phyloP scores from a whole-genome alignment of 495 filamentous ascomycete genomes.

The Neurospora cerealis region DNA sequence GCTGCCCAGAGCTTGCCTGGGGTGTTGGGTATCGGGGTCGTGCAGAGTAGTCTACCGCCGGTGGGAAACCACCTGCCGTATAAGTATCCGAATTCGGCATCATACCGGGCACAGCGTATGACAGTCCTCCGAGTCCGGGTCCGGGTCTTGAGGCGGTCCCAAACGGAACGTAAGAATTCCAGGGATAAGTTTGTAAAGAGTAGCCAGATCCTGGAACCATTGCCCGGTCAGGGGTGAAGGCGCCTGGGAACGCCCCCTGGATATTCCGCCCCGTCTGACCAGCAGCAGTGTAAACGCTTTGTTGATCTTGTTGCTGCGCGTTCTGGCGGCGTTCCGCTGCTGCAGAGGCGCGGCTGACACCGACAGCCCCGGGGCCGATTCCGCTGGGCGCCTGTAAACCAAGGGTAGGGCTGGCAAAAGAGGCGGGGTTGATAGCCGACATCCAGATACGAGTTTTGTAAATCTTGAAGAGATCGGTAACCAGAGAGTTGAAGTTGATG shows the following conservation, averaged over 20 bases:
- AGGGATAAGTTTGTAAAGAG: conserved; percentile 25
- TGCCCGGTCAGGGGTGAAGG: conserved; percentile 28
- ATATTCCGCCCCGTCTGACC: conserved; percentile 28
- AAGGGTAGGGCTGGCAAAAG: conserved; percentile 76
- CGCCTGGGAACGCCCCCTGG: conserved; percentile 24
- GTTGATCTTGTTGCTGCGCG: conserved; percentile 32
- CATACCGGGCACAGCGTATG: conserved; percentile 23
- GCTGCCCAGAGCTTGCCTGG: conserved; percentile 22
- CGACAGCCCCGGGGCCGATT: conserved; percentile 51
- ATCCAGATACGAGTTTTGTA: conserved; percentile 99
- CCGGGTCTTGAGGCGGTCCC: conserved; percentile 27
- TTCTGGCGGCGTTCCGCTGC: conserved; percentile 39
- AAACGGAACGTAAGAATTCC: conserved; percentile 37
- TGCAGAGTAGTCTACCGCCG: conserved; percentile 30
- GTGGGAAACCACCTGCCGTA: conserved; percentile 26
- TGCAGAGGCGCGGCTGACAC: conserved; percentile 27
- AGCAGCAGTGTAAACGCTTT: neutral
- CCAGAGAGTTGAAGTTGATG: conserved; percentile 96
- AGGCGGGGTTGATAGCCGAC: conserved; percentile 97
- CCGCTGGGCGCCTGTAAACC: conserved; percentile 58
- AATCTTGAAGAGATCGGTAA: conserved; percentile 95
- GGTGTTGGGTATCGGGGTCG: conserved; percentile 36
- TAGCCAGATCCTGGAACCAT: conserved; percentile 24
- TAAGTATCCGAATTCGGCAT: conserved; percentile 34
- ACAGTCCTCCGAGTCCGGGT: conserved; percentile 17